phyloP scores from a whole-genome alignment of 2,329 filamentous ascomycete species.

The Colletotrichum sp. region DNA sequence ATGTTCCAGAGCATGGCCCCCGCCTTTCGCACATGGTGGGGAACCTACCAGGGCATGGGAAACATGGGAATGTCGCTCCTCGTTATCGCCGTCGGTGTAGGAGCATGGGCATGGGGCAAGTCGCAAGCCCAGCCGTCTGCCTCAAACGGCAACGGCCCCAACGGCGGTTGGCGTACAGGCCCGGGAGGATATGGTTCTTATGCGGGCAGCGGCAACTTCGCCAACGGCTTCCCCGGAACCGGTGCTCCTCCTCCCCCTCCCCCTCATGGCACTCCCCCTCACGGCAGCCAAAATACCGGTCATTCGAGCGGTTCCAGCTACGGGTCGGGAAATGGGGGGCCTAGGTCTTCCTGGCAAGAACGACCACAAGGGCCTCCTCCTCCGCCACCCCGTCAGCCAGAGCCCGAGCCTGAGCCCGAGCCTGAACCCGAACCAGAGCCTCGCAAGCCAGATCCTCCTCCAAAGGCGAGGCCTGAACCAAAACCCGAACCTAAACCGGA shows the following conservation, averaged over 20 bases:
- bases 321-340: constrained; percentile 33
- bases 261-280: constrained; percentile 20
- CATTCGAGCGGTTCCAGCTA: constrained; percentile 25
- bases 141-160: constrained; percentile 13
- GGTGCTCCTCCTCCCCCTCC: constrained; percentile 19
- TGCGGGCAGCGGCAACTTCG: constrained; percentile 16
- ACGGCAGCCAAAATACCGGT: constrained; percentile 14
- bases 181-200: constrained; percentile 16
- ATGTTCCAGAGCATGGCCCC: constrained; percentile 78
- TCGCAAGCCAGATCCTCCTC: constrained; percentile 28
- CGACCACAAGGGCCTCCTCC: constrained; percentile 23
- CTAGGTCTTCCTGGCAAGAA: constrained; percentile 44
- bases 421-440: constrained; percentile 23
- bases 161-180: constrained; percentile 5
- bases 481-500: constrained; percentile 23
- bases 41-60: constrained; percentile 72
- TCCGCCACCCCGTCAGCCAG: constrained; percentile 24
- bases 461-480: constrained; percentile 25
- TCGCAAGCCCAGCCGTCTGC: constrained; percentile 35
- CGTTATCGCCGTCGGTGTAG: constrained; percentile 74
- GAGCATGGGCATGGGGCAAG: constrained; percentile 68
- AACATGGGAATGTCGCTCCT: constrained; percentile 77
- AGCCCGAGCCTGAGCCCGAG: constrained; percentile 22
- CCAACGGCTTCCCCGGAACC: constrained; percentile 13
- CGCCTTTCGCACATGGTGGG: constrained; percentile 75